Percentiles rank a stretch among this genome's conserved stretches.
phyloP scores from a whole-genome alignment of 1,139 yeast species.

The Scheffersomyces quercinus region DNA sequence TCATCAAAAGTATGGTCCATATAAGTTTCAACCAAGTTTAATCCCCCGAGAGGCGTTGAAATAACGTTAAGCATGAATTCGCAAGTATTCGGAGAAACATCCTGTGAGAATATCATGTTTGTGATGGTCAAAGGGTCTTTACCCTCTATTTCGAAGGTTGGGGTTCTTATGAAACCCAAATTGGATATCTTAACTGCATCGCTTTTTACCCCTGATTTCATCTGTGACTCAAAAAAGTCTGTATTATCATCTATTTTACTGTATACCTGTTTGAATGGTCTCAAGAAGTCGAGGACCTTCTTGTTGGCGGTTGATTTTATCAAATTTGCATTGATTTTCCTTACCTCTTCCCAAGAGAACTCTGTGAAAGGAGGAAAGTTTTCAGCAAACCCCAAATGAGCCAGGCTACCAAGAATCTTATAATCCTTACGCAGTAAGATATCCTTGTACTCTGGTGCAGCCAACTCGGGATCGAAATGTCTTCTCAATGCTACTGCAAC shows the following conservation, averaged over 20 bases:
- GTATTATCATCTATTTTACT: conserved; percentile 19
- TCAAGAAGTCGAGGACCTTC: conserved; percentile 24
- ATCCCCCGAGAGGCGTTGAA: conserved; percentile 35
- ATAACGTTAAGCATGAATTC: conserved; percentile 38
- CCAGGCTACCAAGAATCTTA: conserved; percentile 35
- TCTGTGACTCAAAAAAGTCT: conserved; percentile 20
- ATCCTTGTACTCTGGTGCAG: conserved; percentile 18
- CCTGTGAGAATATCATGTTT: conserved; percentile 40
- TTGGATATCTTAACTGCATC: conserved; percentile 42
- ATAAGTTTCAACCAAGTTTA: conserved; percentile 37
- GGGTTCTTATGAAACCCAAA: conserved; percentile 30
- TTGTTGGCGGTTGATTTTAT: conserved; percentile 20
- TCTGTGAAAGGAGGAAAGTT: conserved; percentile 29
- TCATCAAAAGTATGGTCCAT: conserved; percentile 22
- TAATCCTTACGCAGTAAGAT: conserved; percentile 20
- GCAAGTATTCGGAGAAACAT: conserved; percentile 35
- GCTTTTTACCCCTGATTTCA: conserved; percentile 27
- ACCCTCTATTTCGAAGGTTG: conserved; percentile 2
- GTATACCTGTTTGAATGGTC: conserved; percentile 20
- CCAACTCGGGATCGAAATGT: conserved; percentile 18
- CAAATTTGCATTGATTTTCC: conserved; percentile 22
- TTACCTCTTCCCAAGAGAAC: conserved; percentile 40
- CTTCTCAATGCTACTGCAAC: conserved; percentile 41
- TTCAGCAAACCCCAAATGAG: conserved; percentile 34
- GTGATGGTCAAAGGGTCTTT: conserved; percentile 24